phyloP scores from a whole-genome alignment of 495 filamentous ascomycete species.

The Trichocladium uniseriatum region DNA sequence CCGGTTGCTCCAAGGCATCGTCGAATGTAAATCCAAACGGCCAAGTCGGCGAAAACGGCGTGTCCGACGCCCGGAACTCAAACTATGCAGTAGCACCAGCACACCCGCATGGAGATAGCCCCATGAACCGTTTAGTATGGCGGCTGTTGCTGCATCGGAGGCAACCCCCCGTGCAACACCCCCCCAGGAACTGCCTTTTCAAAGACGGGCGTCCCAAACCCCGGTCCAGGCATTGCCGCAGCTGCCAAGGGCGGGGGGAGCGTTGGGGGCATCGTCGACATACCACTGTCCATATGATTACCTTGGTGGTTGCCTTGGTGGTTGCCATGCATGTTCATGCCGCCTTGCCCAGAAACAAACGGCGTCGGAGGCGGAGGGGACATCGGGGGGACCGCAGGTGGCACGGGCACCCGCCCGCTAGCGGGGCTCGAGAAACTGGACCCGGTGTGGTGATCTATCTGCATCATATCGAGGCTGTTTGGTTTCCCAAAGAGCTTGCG shows the following conservation, averaged over 20 bases:
- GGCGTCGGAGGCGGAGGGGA: slow-evolving; percentile 4
- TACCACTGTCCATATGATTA: background rate
- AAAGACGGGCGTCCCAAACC: background rate
- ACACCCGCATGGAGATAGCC: too few relatives aligned
- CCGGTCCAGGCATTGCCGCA: background rate
- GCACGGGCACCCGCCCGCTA: slow-evolving; percentile 21
- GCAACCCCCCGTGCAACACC: background rate
- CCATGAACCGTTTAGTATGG: background rate
- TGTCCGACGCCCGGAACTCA: too few relatives aligned
- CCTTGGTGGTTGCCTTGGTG: background rate
- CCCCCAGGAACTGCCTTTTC: background rate
- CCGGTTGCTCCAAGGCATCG: too few relatives aligned
- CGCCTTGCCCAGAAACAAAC: background rate
- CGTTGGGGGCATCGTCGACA: slow-evolving; percentile 4
- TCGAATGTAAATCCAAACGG: too few relatives aligned
- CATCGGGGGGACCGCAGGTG: slow-evolving; percentile 4
- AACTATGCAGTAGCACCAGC: too few relatives aligned
- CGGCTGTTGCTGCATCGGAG: slow-evolving; percentile 16
- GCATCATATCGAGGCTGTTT: slow-evolving; percentile 5
- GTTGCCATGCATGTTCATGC: background rate
- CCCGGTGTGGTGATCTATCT: slow-evolving; percentile 10
- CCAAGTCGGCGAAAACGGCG: too few relatives aligned
- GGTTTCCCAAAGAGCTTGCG: slow-evolving; percentile 34
- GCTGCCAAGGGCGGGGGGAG: background rate
- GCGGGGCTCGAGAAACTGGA: slow-evolving; percentile 40